Evolutionary conservation across 1,284 basidiomycete genomes (phyloP).

Genomic region (Cystobasidium pallidum): DNA sequence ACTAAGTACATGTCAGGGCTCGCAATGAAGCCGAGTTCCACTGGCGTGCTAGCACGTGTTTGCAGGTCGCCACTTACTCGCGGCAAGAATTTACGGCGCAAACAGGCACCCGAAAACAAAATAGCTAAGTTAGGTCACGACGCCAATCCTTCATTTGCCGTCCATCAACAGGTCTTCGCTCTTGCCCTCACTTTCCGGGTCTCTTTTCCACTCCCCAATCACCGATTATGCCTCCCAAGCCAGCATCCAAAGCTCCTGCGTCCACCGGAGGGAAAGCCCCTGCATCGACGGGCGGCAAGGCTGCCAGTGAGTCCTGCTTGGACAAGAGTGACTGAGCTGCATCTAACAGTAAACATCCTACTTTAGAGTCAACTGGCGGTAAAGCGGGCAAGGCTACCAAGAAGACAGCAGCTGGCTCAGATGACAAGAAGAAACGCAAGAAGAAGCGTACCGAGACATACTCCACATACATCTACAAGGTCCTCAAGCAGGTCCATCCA

Average conservation of each 20-base stretch:
- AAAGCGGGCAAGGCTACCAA: conserved; percentile 46
- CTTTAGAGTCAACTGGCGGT: conserved; percentile 41
- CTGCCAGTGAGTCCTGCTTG: conserved; percentile 37
- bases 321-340: too few relatives aligned
- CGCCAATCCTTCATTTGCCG: background rate
- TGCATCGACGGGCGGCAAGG: conserved; percentile 45
- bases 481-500: conserved; percentile 64
- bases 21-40: too few relatives aligned
- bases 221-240: conserved; percentile 60
- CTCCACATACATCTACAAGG: conserved; percentile 57
- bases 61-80: background rate
- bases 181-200: background rate
- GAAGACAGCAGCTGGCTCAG: conserved; percentile 58
- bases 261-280: conserved; percentile 51
- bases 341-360: background rate
- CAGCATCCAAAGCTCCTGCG: conserved; percentile 58
- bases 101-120: conserved; percentile 12
- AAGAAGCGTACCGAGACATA: conserved; percentile 68
- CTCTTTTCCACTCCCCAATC: conserved; percentile 52
- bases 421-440: conserved; percentile 66
- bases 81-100: too few relatives aligned
- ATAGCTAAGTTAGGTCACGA: too few relatives aligned
- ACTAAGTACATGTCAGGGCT: too few relatives aligned
- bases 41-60: background rate
- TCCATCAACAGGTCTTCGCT: too few relatives aligned